These are phyloP conservation scores for Scenedesmus sp. DNA, from an alignment of 163 green algal species.

Conservation along the genomic window DNA sequence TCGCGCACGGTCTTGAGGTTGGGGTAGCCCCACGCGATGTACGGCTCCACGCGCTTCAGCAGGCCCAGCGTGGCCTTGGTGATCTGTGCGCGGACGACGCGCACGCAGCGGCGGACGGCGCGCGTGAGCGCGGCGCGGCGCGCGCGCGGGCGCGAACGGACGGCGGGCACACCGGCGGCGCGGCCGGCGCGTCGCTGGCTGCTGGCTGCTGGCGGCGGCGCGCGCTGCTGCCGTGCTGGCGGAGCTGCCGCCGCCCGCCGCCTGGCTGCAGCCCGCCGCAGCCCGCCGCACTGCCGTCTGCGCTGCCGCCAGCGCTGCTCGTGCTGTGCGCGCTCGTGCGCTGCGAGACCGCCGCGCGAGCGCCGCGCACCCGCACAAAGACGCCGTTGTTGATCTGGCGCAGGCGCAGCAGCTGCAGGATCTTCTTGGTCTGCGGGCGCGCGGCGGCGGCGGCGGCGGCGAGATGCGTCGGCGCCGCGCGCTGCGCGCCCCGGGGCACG, in stretches of 20 bases:
- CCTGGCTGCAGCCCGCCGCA: too few relatives aligned
- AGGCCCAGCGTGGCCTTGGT: conserved; percentile 99
- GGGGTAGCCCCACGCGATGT: conserved; percentile 97
- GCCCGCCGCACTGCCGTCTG: too few relatives aligned
- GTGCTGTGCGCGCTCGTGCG: not conserved
- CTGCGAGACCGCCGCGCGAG: too few relatives aligned
- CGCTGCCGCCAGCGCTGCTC: not conserved
- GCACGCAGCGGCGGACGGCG: too few relatives aligned
- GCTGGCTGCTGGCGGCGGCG: not conserved
- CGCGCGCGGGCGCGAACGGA: not conserved
- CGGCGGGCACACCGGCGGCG: not conserved
- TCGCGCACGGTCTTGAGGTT: conserved; percentile 98
- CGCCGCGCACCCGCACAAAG: conserved; percentile 88
- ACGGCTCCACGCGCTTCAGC: conserved; percentile 97
- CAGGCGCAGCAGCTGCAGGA: conserved; percentile 98
- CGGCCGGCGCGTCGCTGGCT: not conserved
- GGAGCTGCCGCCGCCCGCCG: too few relatives aligned
- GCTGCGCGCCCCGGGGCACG: too few relatives aligned
- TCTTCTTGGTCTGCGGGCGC: conserved; percentile 96
- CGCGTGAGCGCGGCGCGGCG: too few relatives aligned
- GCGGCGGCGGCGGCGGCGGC: not conserved
- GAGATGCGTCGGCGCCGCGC: too few relatives aligned
- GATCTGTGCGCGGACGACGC: too few relatives aligned
- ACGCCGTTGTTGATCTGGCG: conserved; percentile 98
- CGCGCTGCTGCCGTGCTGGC: too few relatives aligned